A percentile compares a stretch with the other conserved stretches of the same genome.
Evolutionary conservation across 2,329 filamentous ascomycete genomes (phyloP).

Genomic region (Pyrenophora tritici-repentis): DNA sequence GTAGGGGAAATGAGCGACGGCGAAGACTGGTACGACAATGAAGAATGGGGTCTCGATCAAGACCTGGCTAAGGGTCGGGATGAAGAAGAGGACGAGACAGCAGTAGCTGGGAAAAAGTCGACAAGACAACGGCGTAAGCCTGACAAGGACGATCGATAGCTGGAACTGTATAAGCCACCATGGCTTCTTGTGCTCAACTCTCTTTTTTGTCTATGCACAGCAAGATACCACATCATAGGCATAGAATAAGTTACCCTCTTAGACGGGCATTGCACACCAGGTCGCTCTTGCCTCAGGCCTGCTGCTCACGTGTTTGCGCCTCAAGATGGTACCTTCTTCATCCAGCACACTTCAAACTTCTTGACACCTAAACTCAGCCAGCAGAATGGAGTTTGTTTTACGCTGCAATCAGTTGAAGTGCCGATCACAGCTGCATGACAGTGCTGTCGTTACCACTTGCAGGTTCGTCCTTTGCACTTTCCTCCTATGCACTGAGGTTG

Average conservation of each 20-base stretch:
- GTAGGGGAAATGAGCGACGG: constrained; percentile 81
- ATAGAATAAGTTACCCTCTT: constrained; percentile 7
- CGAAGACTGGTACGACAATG: constrained; percentile 86
- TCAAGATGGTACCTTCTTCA: constrained; percentile 7
- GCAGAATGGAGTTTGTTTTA: constrained; percentile 68
- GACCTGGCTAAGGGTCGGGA: constrained; percentile 82
- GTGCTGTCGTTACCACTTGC: constrained; percentile 87
- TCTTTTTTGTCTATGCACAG: constrained; percentile 19
- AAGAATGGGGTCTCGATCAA: constrained; percentile 76
- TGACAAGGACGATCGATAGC: constrained; percentile 45
- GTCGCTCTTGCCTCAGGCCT: constrained; percentile 20
- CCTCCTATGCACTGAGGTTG: constrained; percentile 12
- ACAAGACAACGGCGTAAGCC: constrained; percentile 49
- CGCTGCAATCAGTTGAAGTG: constrained; percentile 84
- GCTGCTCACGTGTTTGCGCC: constrained; percentile 15
- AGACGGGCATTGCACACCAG: not conserved
- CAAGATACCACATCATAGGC: constrained; percentile 30
- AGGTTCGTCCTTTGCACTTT: constrained; percentile 59
- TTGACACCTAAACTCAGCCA: not conserved
- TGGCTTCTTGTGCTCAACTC: not conserved
- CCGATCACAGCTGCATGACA: constrained; percentile 67
- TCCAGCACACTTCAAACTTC: not conserved
- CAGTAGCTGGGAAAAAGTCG: constrained; percentile 54
- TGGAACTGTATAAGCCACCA: not conserved
- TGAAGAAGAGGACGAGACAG: constrained; percentile 73